Base-by-base conservation (phyloP, 179 eudicot species). In the Heliamphora pulchella region DNA sequence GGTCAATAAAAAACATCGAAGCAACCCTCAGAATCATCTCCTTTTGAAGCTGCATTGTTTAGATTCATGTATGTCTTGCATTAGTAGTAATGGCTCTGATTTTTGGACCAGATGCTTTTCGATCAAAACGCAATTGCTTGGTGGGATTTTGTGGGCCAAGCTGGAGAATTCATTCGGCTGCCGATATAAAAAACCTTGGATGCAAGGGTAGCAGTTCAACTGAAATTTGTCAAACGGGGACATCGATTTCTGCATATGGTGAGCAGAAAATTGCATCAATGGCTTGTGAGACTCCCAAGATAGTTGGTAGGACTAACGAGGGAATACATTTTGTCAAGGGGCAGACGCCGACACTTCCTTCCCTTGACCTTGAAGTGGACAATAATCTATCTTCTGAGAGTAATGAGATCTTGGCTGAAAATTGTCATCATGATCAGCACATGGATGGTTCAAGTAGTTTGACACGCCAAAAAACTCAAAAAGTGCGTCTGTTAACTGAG, bases 401-500 rank as follows among this genome's bases (percentile, higher is more conserved):
- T 55, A 78, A 84, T 51, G 76, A 66, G 13, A 55, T 41, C 39
- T 39, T 59, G 71, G 73, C 54, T 71, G 63, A 62, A 71, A 62
- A 48, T 57, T 18, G 17, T 54, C 18, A 54, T 74, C 64, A 51
- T 55, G 80, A 66, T 76, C 77, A 64, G 71, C 22, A 62, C 9
- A 47, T 74, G 39, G 82, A 70, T 55, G 48, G 61, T 51, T 70
- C 72, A 70, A 80, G 44, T 75, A 81, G 53, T 44, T 67, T 62
- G 39, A 80, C 69, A 1, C 79, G 78, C 6, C 84, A 80, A 78
- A 82, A 84, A 66, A 72, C 83, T 63, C 86, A 58, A 50, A 88
- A 87, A 71, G 71, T 87, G 55, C 86, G 89, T 59, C 65, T 80
- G 39, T 59, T 88, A 63, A 80, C 85, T 44, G 89, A 88, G 59